These are phyloP conservation scores for Chenopodium suecicum DNA, from an alignment of 148 eudicot genomes.

Conservation along the genomic window DNA sequence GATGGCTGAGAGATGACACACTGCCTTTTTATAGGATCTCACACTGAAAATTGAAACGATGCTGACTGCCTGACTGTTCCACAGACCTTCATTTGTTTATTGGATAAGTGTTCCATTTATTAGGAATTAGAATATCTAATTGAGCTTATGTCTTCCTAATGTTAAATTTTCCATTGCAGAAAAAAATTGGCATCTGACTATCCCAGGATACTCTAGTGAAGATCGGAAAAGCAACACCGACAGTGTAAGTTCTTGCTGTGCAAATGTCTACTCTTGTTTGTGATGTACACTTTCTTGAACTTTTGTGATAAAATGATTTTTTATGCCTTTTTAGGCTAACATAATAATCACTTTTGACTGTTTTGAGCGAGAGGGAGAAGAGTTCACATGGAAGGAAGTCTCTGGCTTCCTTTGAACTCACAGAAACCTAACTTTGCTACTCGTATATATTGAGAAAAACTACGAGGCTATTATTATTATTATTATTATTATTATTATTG, in stretches of 20 bases:
- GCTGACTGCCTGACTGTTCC: constrained; percentile 16
- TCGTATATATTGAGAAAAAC: no score
- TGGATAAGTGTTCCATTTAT: not conserved
- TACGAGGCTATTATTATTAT: no score
- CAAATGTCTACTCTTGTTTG: not conserved
- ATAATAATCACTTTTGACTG: not conserved
- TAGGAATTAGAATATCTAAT: not conserved
- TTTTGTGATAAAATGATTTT: not conserved
- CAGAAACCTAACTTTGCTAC: not conserved
- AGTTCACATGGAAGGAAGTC: not conserved
- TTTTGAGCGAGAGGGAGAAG: not conserved
- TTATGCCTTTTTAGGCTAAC: not conserved
- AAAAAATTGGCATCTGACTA: constrained; percentile 71
- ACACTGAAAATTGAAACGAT: not conserved
- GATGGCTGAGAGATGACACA: not conserved
- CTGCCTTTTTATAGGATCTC: not conserved
- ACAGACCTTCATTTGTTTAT: not conserved
- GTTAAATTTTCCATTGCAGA: constrained; percentile 45
- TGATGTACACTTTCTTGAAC: not conserved
- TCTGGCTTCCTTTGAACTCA: not conserved
- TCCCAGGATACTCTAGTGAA: constrained; percentile 91
- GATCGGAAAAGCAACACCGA: constrained; percentile 54
- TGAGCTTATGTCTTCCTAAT: constrained; percentile 18
- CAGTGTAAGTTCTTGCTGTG: constrained; percentile 44
- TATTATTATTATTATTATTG: no score